Evolutionary conservation across 805 yeast species (phyloP).

Genomic region (Jamesozyma jinghongensis): DNA sequence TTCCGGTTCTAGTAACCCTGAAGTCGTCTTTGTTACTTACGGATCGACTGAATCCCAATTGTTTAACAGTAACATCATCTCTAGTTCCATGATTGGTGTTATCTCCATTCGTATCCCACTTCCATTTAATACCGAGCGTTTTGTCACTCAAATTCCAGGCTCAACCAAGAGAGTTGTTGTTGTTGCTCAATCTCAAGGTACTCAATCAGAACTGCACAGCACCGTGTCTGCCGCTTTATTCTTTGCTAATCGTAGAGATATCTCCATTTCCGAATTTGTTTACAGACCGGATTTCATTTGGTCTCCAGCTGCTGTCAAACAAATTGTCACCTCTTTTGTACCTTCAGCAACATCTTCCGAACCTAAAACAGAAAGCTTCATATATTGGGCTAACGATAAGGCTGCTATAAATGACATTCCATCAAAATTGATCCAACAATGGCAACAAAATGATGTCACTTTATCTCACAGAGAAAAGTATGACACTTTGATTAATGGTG

Average conservation of each 20-base stretch:
- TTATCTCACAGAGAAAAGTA: conserved; percentile 54
- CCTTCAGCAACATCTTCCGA: conserved; percentile 2
- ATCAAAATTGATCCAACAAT: conserved; percentile 55
- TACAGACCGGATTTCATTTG: conserved; percentile 46
- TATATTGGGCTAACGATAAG: conserved; percentile 65
- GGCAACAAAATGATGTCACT: conserved; percentile 51
- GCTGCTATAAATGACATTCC: conserved; percentile 47
- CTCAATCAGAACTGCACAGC: conserved; percentile 33
- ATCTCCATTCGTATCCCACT: conserved; percentile 67
- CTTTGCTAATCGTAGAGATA: conserved; percentile 29
- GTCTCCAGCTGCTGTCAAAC: conserved; percentile 45
- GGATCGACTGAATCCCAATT: conserved; percentile 61
- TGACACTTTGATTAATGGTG: conserved; percentile 68
- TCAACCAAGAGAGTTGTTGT: conserved; percentile 55
- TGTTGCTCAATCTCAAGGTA: conserved; percentile 45
- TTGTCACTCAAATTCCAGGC: conserved; percentile 49
- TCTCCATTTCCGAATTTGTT: conserved; percentile 43
- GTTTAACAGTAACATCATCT: conserved; percentile 32
- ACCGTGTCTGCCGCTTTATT: conserved; percentile 69
- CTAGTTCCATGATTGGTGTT: conserved; percentile 45
- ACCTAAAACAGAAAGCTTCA: conserved; percentile 27
- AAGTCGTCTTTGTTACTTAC: conserved; percentile 70
- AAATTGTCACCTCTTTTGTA: conserved; percentile 39
- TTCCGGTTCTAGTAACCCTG: conserved; percentile 43
- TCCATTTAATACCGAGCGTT: conserved; percentile 63